Percentiles rank a stretch among this genome's conserved stretches.
Evolutionary conservation across 78 protist species (phyloP).

Genomic region (Speleostelium caveatum): DNA sequence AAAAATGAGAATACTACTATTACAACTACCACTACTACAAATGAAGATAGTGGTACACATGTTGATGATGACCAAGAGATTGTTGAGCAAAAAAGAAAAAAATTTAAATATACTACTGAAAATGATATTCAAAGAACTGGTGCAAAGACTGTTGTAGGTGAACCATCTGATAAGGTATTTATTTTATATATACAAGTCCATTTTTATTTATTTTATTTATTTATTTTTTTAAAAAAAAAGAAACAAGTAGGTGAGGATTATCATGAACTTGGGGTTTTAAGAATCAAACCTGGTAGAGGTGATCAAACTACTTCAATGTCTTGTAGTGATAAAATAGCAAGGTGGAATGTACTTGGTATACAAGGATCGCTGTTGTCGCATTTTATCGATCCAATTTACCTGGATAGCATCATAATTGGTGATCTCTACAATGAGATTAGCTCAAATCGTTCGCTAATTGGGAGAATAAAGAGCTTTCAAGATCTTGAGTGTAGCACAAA

Average conservation of each 20-base stretch:
- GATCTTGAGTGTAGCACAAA: background rate
- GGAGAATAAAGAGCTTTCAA: background rate
- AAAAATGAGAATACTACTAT: background rate
- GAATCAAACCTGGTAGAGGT: conserved; percentile 88
- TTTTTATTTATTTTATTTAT: too few relatives aligned
- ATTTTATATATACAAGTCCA: background rate
- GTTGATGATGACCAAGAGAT: background rate
- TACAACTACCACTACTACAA: too few relatives aligned
- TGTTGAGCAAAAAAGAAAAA: conserved; percentile 10
- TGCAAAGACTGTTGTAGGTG: conserved; percentile 63
- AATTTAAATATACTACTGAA: background rate
- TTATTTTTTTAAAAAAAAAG: background rate
- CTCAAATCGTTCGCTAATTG: conserved; percentile 21
- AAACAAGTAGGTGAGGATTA: conserved; percentile 34
- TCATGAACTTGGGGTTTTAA: conserved; percentile 51
- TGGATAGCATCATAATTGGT: conserved; percentile 30
- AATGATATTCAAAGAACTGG: conserved; percentile 68
- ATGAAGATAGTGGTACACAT: background rate
- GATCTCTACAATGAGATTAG: conserved; percentile 43
- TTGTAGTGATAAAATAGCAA: conserved; percentile 84
- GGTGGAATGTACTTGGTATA: conserved; percentile 81
- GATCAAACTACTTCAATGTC: conserved; percentile 78
- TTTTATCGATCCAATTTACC: conserved; percentile 36
- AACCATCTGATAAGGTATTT: conserved; percentile 19
- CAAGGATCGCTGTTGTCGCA: conserved; percentile 80